Evolutionary conservation across 257 asterid species (phyloP).

Genomic region (Salvia hispanica): DNA sequence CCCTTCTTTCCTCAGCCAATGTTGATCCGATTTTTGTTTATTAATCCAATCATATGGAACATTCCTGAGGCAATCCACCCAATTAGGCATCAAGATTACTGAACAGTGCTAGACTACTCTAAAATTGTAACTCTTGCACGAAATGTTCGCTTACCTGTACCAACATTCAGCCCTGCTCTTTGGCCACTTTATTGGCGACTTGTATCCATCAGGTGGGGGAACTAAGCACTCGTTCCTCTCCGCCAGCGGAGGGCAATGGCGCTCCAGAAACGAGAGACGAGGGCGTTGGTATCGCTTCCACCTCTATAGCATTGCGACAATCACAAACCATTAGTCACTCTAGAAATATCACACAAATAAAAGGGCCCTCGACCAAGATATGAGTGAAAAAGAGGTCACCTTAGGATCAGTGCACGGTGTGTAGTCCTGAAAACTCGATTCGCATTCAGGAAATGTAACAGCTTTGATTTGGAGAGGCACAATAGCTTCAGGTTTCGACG

Average conservation of each 20-base stretch:
- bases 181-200: constrained; percentile 85
- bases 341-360: background rate
- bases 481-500: constrained; percentile 27
- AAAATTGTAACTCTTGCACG: background rate
- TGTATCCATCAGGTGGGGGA: constrained; percentile 90
- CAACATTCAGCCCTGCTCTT: constrained; percentile 83
- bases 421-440: constrained; percentile 55
- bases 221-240: constrained; percentile 81
- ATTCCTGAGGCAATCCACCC: constrained; percentile 40
- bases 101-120: background rate
- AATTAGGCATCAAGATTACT: constrained; percentile 16
- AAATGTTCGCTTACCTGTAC: constrained; percentile 62
- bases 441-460: constrained; percentile 54
- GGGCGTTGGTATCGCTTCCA: constrained; percentile 69
- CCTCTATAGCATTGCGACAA: constrained; percentile 49
- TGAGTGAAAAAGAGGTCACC: constrained; percentile 37
- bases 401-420: constrained; percentile 82
- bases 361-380: constrained; percentile 9
- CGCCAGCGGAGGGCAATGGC: constrained; percentile 84
- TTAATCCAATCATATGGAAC: constrained; percentile 65
- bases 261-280: constrained; percentile 70
- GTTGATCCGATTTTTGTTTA: constrained; percentile 53
- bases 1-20: constrained; percentile 62
- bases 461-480: constrained; percentile 41
- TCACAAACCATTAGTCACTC: background rate